A percentile compares a stretch with the other conserved stretches of the same genome.
Evolutionary conservation across 176 grass and related monocot species (phyloP).

Genomic region (Cocos nucifera): DNA sequence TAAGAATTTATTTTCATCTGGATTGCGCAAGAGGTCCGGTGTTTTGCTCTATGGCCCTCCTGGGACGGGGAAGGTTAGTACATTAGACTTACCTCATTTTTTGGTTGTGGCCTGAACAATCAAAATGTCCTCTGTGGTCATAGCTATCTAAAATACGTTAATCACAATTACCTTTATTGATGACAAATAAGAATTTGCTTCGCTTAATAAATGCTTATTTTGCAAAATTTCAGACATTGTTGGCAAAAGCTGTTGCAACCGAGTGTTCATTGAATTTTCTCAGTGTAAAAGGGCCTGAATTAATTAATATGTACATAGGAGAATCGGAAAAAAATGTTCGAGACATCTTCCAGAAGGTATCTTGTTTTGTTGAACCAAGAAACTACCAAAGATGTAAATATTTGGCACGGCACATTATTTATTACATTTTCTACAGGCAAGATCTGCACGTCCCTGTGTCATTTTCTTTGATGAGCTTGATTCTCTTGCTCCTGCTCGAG

Average conservation of each 20-base stretch:
- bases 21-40: constrained; percentile 70
- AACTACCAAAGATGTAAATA: neutral
- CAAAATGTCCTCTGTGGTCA: too few relatives aligned
- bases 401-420: too few relatives aligned
- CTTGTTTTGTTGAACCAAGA: neutral
- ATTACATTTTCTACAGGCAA: constrained; percentile 36
- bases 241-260: constrained; percentile 93
- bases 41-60: constrained; percentile 88
- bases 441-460: constrained; percentile 79
- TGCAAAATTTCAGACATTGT: constrained; percentile 45
- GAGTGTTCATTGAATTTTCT: constrained; percentile 93
- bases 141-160: too few relatives aligned
- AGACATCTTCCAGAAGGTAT: constrained; percentile 92
- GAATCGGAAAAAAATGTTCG: constrained; percentile 98
- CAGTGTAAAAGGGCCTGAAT: constrained; percentile 87
- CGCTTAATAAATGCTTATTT: neutral
- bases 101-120: too few relatives aligned
- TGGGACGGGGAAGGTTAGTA: constrained; percentile 85
- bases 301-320: constrained; percentile 99
- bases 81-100: too few relatives aligned
- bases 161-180: too few relatives aligned
- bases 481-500: constrained; percentile 82
- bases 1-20: constrained; percentile 94
- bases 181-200: too few relatives aligned
- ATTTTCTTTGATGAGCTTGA: constrained; percentile 99